Evolutionary conservation across 192 early-diverging fungal genomes (phyloP).

Genomic region (Coemansia sp.): DNA sequence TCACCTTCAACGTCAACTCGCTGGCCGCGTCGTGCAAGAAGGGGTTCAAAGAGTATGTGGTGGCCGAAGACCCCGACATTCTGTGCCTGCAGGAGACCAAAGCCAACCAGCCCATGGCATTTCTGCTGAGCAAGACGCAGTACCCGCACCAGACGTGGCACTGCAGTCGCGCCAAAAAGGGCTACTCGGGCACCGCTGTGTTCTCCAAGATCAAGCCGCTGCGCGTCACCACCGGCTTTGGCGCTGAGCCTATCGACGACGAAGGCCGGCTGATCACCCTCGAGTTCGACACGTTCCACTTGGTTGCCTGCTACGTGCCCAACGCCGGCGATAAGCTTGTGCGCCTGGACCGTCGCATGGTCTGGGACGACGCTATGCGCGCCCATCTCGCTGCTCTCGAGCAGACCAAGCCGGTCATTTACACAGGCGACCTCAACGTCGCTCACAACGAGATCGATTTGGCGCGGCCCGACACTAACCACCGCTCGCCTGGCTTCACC

Average conservation of each 20-base stretch:
- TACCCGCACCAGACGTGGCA: slow-evolving; percentile 76
- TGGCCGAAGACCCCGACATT: slow-evolving; percentile 79
- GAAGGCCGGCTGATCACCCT: slow-evolving; percentile 74
- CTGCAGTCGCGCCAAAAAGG: slow-evolving; percentile 67
- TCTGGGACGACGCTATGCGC: slow-evolving; percentile 67
- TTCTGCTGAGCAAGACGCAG: slow-evolving; percentile 58
- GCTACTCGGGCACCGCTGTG: slow-evolving; percentile 74
- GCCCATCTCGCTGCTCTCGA: slow-evolving; percentile 68
- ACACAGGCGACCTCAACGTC: slow-evolving; percentile 85
- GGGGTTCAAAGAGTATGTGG: slow-evolving; percentile 70
- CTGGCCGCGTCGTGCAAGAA: slow-evolving; percentile 74
- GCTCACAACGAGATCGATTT: slow-evolving; percentile 77
- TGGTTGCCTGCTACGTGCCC: slow-evolving; percentile 75
- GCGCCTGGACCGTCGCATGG: slow-evolving; percentile 62
- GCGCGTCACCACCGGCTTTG: slow-evolving; percentile 61
- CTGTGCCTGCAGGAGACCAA: slow-evolving; percentile 86
- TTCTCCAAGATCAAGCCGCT: slow-evolving; percentile 79
- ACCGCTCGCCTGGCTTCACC: slow-evolving; percentile 78
- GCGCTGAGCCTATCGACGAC: slow-evolving; percentile 50
- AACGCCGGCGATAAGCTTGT: slow-evolving; percentile 77
- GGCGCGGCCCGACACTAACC: slow-evolving; percentile 72
- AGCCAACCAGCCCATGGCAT: slow-evolving; percentile 64
- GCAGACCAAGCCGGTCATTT: slow-evolving; percentile 70
- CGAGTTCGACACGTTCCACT: slow-evolving; percentile 64
- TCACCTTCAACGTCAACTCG: slow-evolving; percentile 79